Base-by-base conservation (phyloP, 225 moss, liverwort and hornwort species). In the Climacium dendroides region DNA sequence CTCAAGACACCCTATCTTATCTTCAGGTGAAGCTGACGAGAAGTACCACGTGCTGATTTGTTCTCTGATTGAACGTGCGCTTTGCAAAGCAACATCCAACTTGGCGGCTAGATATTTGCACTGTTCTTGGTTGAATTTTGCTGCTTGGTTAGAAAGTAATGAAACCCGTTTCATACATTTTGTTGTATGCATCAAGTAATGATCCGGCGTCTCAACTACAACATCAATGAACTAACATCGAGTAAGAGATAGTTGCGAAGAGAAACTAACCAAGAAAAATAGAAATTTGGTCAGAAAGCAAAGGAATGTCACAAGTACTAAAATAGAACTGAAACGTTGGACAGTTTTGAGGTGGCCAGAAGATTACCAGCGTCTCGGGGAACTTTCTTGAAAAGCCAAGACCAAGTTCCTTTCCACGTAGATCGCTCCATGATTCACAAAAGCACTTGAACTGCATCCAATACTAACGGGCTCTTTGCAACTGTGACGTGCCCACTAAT, bases 371-470 rank as follows among this genome's bases (percentile, higher is more conserved):
- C 35, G 35, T 24, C 76, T 10, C 10, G 23, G 22, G 5, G 1
- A 4, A n/a, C 35, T 76, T 2, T n/a, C 3, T n/a, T n/a, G 6
- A 54, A 25, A 24, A 22, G 10, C 4, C 5, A 2, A 0, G n/a
- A 25, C 76, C 9, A 35, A n/a, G 24, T 25, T n/a, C 0, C 2
- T 6, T n/a, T 54, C 76, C 54, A 25, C 9, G 2, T n/a, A n/a
- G n/a, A n/a, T 54, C 24, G 76, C n/a, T 1, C n/a, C 76, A 54
- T 77, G 10, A 77, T 54, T 54, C 35, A 35, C 5, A 54, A 25
- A 77, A n/a, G 10, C 6, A n/a, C 15, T 25, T 54, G 54, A 76
- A n/a, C 76, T 15, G 54, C 76, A 54, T 9, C 15, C n/a, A n/a
- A 54, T n/a, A 15, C n/a, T 54, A 23, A 54, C n/a, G n/a, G 54